Base-by-base conservation (phyloP, 2,329 filamentous ascomycete species). In the Aspergillus fischeri region DNA sequence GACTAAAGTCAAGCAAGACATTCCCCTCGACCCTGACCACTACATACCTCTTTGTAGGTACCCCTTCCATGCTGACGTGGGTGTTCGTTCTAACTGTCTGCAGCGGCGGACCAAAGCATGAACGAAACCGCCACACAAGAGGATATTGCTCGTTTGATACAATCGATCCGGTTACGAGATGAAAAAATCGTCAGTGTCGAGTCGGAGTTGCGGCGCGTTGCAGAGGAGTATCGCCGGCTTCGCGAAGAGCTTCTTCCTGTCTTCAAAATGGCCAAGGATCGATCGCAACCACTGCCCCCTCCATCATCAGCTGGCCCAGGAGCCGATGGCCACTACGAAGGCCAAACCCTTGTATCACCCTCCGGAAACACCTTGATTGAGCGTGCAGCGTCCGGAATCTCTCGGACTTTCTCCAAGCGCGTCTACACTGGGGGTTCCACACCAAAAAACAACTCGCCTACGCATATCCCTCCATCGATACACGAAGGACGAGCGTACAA, bases 161-260 rank as follows among this genome's bases (percentile, higher is more conserved):
- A 93, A 68, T 92, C 95, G 60, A 86, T 99, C 49, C 87, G 90
- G 63, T 80, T 95, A 61, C 89, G 94, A 64, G 94, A 99, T 73
- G 91, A 97, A 76, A 87, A 92, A 58, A 93, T 97, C 77, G 86
- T 85, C 62, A 80, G 90, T 47, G 84, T 93, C 27, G 93, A 97
- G 74, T 83, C 87, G 57, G 92, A 97, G 70, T 77, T 97, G 69
- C 86, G 89, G 61, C 86, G 89, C 60, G 83, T 97, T 67, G 88
- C 88, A 11, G 91, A 97, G 44, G 92, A 97, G 71, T 96, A 96
- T 72, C 84, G 89, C 65, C 88, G 91, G 64, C 77, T 99, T 61
- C 84, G 94, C 56, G 93, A 97, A 74, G 94, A 99, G 70, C 86
- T 97, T 69, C 81, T 97, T 32, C 93, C 94, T 3, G 88, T 96